Conservation (phyloP, 1,139 yeast genomes). For the Scheffersomyces cryptocercus region DNA sequence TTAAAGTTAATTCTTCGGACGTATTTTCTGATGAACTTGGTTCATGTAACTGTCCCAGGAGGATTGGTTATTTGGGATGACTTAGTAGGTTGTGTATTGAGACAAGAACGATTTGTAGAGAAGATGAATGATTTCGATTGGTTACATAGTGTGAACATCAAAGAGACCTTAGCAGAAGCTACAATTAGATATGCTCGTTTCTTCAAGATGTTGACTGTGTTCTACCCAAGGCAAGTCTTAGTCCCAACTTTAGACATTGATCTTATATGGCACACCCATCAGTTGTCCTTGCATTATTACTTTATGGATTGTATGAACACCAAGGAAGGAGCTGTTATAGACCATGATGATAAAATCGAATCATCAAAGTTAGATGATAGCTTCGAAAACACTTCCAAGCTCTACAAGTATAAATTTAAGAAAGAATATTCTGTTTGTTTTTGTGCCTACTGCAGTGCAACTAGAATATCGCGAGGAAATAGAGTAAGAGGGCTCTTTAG, state of each 20-base stretch:
- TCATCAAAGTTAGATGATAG: conserved; percentile 19
- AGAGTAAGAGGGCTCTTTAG: conserved; percentile 8
- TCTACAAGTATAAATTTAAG: conserved; percentile 17
- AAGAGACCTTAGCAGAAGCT: conserved; percentile 20
- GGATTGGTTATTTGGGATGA: conserved; percentile 24
- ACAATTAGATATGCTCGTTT: conserved; percentile 27
- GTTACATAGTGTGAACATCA: conserved; percentile 24
- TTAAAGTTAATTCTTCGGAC: conserved; percentile 11
- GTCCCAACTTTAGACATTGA: conserved; percentile 45
- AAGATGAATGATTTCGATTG: conserved; percentile 32
- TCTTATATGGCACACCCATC: conserved; percentile 44
- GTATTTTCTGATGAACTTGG: conserved; percentile 19
- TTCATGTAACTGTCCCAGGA: conserved; percentile 17
- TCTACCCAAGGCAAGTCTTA: conserved; percentile 13
- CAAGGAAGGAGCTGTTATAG: conserved; percentile 14
- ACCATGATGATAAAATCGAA: conserved; percentile 32
- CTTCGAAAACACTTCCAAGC: conserved; percentile 20
- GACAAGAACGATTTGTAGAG: conserved; percentile 32
- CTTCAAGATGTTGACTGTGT: conserved; percentile 17
- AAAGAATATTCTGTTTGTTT: conserved; percentile 28
- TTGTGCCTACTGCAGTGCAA: conserved; percentile 25
- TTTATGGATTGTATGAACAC: conserved; percentile 17
- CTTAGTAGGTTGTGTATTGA: conserved; percentile 30
- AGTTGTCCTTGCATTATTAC: conserved; percentile 26
- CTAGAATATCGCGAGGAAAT: conserved; percentile 1